Conservation (phyloP, 768 basidiomycete genomes). For the Rhizopogon roseolus region DNA sequence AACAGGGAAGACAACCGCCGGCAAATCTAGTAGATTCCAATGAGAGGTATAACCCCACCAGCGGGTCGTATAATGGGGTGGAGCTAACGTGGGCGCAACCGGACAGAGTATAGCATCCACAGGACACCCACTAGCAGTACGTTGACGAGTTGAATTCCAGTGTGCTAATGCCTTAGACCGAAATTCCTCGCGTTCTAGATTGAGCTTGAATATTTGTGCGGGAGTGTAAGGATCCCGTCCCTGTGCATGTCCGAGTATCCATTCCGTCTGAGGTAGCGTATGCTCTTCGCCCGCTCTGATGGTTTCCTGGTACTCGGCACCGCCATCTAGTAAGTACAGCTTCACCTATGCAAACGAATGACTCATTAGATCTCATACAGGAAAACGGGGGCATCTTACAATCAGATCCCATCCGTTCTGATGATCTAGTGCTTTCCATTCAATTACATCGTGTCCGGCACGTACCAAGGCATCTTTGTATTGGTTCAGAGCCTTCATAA, state of each 20-base stretch:
- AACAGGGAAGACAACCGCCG: slow-evolving; percentile 43
- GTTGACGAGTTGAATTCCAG: slow-evolving; percentile 37
- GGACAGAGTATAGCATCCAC: slow-evolving; percentile 47
- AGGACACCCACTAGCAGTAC: slow-evolving; percentile 37
- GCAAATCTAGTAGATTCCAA: slow-evolving; percentile 50
- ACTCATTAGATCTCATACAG: slow-evolving; percentile 2
- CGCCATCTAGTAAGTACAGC: slow-evolving; percentile 48
- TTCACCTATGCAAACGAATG: slow-evolving; percentile 24
- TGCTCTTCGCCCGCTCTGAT: slow-evolving; percentile 29
- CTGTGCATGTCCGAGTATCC: slow-evolving; percentile 39
- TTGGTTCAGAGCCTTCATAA: slow-evolving; percentile 34
- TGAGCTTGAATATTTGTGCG: slow-evolving; percentile 41
- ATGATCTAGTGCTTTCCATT: slow-evolving; percentile 43
- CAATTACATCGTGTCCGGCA: slow-evolving; percentile 49
- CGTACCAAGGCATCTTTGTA: slow-evolving; percentile 34
- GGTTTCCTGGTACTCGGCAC: slow-evolving; percentile 38
- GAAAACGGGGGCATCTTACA: slow-evolving; percentile 25
- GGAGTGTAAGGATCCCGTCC: slow-evolving; percentile 32
- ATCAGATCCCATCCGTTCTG: slow-evolving; percentile 42
- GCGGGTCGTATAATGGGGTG: slow-evolving; percentile 42
- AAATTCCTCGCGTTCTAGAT: slow-evolving; percentile 38
- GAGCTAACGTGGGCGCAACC: slow-evolving; percentile 41
- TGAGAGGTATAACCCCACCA: slow-evolving; percentile 50
- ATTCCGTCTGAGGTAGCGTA: slow-evolving; percentile 37
- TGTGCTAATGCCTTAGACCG: slow-evolving; percentile 34